Conservation (phyloP, 1,284 basidiomycete species). For the Tremellales sp. region DNA sequence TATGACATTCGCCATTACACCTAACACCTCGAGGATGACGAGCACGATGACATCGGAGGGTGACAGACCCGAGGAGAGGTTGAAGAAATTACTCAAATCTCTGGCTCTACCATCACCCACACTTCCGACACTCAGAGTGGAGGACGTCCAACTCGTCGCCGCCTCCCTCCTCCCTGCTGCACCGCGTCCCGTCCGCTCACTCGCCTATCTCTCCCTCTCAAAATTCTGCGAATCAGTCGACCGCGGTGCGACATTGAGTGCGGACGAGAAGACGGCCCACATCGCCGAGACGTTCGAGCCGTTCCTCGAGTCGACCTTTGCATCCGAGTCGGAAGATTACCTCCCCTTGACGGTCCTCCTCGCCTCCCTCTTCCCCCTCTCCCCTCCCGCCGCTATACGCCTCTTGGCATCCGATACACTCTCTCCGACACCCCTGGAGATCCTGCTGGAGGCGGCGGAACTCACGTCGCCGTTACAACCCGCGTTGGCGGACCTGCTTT, state of each 20-base stretch:
- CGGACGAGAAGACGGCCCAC: background rate
- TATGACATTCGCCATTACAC: too few species aligned
- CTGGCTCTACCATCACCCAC: background rate
- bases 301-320: slow-evolving; percentile 13
- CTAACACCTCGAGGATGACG: too few species aligned
- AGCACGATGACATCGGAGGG: too few species aligned
- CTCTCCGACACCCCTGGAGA: slow-evolving; percentile 23
- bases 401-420: slow-evolving; percentile 14
- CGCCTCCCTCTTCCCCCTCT: slow-evolving; percentile 27
- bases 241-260: background rate
- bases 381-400: slow-evolving; percentile 16
- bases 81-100: background rate
- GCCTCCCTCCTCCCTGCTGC: slow-evolving; percentile 17
- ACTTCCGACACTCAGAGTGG: background rate
- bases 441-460: slow-evolving; percentile 42
- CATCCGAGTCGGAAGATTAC: slow-evolving; percentile 1
- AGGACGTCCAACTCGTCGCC: slow-evolving; percentile 23
- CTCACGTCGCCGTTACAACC: slow-evolving; percentile 36
- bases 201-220: slow-evolving; percentile 28
- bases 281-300: slow-evolving; percentile 7
- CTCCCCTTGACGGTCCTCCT: slow-evolving; percentile 21
- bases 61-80: background rate
- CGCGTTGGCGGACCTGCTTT: slow-evolving; percentile 64
- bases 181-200: slow-evolving; percentile 14
- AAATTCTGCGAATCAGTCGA: slow-evolving; percentile 9